These are phyloP conservation scores for Rutstroemia sp. DNA, from an alignment of 2,329 filamentous ascomycete genomes.

Conservation along the genomic window DNA sequence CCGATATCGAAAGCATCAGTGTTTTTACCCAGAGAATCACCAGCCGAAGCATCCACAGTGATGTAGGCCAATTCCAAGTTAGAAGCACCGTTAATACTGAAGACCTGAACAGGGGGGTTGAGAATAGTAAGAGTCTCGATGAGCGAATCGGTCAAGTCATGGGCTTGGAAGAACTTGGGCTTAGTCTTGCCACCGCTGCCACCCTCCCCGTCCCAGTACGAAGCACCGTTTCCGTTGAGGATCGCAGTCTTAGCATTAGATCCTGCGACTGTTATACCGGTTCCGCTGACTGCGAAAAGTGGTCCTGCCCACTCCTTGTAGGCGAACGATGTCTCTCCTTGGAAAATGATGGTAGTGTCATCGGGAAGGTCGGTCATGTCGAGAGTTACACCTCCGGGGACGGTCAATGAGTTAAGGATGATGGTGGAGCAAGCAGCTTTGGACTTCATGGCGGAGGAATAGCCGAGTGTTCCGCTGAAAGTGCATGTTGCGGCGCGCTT, in stretches of 20 bases:
- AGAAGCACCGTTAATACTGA: conserved; percentile 37
- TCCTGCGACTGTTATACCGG: conserved; percentile 19
- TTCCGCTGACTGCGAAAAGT: conserved; percentile 39
- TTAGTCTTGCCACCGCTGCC: conserved; percentile 52
- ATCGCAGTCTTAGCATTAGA: conserved; percentile 21
- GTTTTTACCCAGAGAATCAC: conserved; percentile 38
- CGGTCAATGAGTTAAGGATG: conserved; percentile 43
- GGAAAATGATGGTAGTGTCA: conserved; percentile 50
- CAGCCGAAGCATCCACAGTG: conserved; percentile 50
- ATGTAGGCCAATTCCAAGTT: conserved; percentile 41
- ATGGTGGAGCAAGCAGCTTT: conserved; percentile 48
- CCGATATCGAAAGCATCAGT: conserved; percentile 50
- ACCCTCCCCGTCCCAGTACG: conserved; percentile 53
- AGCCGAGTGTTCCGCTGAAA: conserved; percentile 39
- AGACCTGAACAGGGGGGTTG: conserved; percentile 48
- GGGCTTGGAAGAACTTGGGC: conserved; percentile 55
- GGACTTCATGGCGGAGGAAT: conserved; percentile 37
- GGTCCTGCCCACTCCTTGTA: conserved; percentile 60
- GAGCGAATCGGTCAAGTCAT: conserved; percentile 41
- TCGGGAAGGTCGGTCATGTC: conserved; percentile 46
- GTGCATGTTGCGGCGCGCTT: conserved; percentile 38
- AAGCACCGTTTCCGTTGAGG: conserved; percentile 42
- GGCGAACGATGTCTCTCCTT: conserved; percentile 59
- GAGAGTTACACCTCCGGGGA: conserved; percentile 51
- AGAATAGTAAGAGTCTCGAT: conserved; percentile 44